phyloP scores from a whole-genome alignment of 2,329 filamentous ascomycete genomes.

The Fusarium protoensiforme region DNA sequence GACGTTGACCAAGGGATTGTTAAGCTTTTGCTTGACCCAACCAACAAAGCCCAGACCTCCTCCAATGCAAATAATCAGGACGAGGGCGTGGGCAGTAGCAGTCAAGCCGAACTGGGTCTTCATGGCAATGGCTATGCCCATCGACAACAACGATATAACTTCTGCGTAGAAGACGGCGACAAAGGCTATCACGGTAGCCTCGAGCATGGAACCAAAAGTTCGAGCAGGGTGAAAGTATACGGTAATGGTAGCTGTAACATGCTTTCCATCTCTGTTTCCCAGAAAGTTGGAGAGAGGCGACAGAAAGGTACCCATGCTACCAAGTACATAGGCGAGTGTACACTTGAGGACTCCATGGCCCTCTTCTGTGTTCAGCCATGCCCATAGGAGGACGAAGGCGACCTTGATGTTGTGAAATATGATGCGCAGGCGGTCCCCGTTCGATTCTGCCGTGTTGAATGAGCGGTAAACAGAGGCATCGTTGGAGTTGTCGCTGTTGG shows the following conservation, averaged over 20 bases:
- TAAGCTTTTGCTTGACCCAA: conserved; percentile 85
- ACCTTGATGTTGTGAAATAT: conserved; percentile 52
- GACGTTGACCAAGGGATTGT: conserved; percentile 83
- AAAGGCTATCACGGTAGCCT: conserved; percentile 81
- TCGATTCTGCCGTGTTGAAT: conserved; percentile 43
- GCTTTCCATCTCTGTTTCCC: conserved; percentile 89
- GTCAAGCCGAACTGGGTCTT: conserved; percentile 74
- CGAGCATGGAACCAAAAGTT: conserved; percentile 88
- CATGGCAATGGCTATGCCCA: conserved; percentile 88
- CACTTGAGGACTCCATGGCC: conserved; percentile 90
- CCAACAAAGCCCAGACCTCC: conserved; percentile 88
- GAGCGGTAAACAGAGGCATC: conserved; percentile 27
- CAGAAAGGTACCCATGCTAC: conserved; percentile 87
- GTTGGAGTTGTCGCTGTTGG: conserved; percentile 24
- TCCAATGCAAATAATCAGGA: conserved; percentile 86
- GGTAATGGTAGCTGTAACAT: conserved; percentile 91
- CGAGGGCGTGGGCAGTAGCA: conserved; percentile 78
- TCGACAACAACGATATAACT: conserved; percentile 82
- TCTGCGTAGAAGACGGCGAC: conserved; percentile 78
- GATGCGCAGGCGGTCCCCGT: conserved; percentile 49
- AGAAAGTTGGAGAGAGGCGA: conserved; percentile 77
- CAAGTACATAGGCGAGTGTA: conserved; percentile 87
- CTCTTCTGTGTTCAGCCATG: conserved; percentile 70
- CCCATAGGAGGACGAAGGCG: conserved; percentile 64
- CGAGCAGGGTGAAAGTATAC: conserved; percentile 95